Evolutionary conservation across 805 yeast genomes (phyloP).

Genomic region (Kurtzmaniella fragi): DNA sequence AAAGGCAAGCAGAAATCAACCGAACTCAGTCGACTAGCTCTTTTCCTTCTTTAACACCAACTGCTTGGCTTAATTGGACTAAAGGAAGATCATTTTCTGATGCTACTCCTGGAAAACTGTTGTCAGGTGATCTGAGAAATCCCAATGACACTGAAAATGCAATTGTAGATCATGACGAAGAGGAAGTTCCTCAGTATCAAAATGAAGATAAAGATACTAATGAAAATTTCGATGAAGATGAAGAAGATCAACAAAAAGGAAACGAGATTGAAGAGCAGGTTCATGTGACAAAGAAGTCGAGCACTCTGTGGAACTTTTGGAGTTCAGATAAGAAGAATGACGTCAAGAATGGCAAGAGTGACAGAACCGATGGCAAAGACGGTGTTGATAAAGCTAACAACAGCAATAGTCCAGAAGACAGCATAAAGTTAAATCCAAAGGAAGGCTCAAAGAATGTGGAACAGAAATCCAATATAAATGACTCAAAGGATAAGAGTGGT

Average conservation of each 20-base stretch:
- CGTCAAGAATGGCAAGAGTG: constrained; percentile 2
- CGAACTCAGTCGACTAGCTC: too few species aligned
- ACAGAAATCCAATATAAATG: constrained; percentile 6
- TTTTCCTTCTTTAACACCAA: neutral
- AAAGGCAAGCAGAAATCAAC: too few species aligned
- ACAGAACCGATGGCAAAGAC: constrained; percentile 4
- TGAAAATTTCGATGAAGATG: constrained; percentile 12
- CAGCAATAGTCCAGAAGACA: constrained; percentile 1
- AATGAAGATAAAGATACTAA: constrained; percentile 19
- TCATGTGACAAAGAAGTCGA: constrained; percentile 6
- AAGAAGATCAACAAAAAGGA: constrained; percentile 17
- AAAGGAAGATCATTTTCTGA: neutral
- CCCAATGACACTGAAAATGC: neutral
- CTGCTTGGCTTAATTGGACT: neutral
- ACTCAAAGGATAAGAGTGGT: neutral
- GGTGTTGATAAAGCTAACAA: constrained; percentile 7
- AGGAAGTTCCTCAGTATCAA: constrained; percentile 32
- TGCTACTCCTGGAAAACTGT: neutral
- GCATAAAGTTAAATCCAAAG: neutral
- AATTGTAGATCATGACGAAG: neutral
- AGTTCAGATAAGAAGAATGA: constrained; percentile 7
- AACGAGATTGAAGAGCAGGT: constrained; percentile 32
- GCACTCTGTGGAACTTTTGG: constrained; percentile 33
- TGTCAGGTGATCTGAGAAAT: neutral
- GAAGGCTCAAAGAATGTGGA: constrained; percentile 8